Conservation (phyloP, 2,329 filamentous ascomycete species). For the Ascochyta koolunga region DNA sequence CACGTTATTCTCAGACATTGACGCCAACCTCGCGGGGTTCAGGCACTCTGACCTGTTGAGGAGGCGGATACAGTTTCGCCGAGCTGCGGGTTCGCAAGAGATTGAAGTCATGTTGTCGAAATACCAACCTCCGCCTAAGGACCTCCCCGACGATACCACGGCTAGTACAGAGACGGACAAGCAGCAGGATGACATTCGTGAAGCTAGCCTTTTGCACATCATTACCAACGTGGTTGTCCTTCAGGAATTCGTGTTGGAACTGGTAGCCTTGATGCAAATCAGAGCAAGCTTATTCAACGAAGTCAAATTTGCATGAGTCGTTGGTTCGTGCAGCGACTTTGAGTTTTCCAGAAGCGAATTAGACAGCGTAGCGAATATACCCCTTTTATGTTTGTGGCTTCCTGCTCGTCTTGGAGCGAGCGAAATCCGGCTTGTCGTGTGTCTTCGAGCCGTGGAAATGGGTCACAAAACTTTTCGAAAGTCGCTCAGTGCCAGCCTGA, state of each 20-base stretch:
- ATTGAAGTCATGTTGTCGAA: slow-evolving; percentile 45
- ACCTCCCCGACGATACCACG: slow-evolving; percentile 24
- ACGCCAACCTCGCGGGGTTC: slow-evolving; percentile 39
- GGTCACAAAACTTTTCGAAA: not conserved
- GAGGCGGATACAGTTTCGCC: slow-evolving; percentile 44
- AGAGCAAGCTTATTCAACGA: slow-evolving; percentile 56
- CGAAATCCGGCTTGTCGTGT: not conserved
- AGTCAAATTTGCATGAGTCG: slow-evolving; percentile 47
- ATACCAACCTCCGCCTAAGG: slow-evolving; percentile 43
- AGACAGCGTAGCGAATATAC: slow-evolving; percentile 31
- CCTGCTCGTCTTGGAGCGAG: not conserved
- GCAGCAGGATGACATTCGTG: slow-evolving; percentile 39
- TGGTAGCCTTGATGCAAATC: slow-evolving; percentile 56
- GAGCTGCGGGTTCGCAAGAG: slow-evolving; percentile 26
- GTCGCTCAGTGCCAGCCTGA: slow-evolving; percentile 5
- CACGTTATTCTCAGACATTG: slow-evolving; percentile 43
- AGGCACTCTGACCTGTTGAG: slow-evolving; percentile 43
- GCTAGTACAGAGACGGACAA: slow-evolving; percentile 24
- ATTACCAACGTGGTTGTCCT: slow-evolving; percentile 58
- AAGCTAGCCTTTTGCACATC: slow-evolving; percentile 56
- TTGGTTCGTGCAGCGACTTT: not conserved
- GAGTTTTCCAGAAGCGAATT: slow-evolving; percentile 8
- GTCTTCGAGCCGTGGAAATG: slow-evolving; percentile 3
- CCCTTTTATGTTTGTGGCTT: slow-evolving; percentile 20
- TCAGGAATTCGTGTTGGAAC: slow-evolving; percentile 58